A percentile compares a stretch with the other conserved stretches of the same genome.
These are phyloP conservation scores for Aurifilum marmelostoma DNA, from an alignment of 2,329 filamentous ascomycete genomes.

Conservation along the genomic window DNA sequence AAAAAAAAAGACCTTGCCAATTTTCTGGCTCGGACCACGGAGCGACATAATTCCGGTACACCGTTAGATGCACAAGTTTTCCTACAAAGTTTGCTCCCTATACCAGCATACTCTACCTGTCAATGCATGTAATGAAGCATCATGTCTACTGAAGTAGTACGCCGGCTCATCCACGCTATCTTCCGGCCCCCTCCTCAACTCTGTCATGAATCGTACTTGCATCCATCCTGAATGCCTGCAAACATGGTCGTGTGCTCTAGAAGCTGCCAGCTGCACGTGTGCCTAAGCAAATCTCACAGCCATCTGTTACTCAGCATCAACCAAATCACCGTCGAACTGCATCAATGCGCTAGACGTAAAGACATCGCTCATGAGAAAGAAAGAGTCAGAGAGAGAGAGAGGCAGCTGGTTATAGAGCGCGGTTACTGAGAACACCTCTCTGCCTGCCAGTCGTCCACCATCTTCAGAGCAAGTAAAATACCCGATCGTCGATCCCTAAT, in stretches of 20 bases:
- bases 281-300: background rate
- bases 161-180: conserved; percentile 1
- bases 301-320: background rate
- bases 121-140: background rate
- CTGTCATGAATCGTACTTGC: conserved; percentile 4
- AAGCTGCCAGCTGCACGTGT: background rate
- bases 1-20: too few species aligned
- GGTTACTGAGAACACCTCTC: too few species aligned
- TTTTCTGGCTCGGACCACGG: conserved; percentile 14
- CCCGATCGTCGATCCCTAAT: background rate
- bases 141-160: background rate
- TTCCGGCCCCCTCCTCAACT: background rate
- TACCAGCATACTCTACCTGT: background rate
- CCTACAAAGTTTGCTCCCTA: fast-evolving
- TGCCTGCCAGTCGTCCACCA: background rate
- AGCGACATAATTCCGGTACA: conserved; percentile 21
- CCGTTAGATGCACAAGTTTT: background rate
- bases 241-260: background rate
- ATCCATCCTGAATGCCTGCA: conserved; percentile 4
- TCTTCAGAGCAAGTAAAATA: background rate
- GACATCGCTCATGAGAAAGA: background rate
- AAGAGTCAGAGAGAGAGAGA: background rate
- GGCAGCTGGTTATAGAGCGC: background rate
- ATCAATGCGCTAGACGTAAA: background rate
- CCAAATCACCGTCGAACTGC: background rate